Base-by-base conservation (phyloP, 148 eudicot species). In the Amaranthus cruentus region DNA sequence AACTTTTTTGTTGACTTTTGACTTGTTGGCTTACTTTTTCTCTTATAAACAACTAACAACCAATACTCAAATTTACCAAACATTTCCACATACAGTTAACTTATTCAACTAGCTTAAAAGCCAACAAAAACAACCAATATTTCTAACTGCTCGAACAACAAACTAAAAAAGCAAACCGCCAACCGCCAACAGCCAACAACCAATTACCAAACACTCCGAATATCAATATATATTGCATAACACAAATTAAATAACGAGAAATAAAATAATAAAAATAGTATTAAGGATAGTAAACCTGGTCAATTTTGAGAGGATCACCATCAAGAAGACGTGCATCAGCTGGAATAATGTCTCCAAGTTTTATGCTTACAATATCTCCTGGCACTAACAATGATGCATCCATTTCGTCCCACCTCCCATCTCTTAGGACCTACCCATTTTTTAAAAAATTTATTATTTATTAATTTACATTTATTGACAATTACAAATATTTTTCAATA, bases 321-420 rank as follows among this genome's bases (percentile, higher is more conserved):
- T 88, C 80, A 7, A 91, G 84, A 79, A 91, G 92, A 78, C 96
- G 92, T 64, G 96, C 91, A 81, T 91, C 96, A 69, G 91, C 89
- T 47, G 93, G 96, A 49, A 91, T 71, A 54, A 91, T 91, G 18
- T 88, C 96, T 44, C 96, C 96, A 49, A 88, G 85, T 74, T 81
- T 86, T 76, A 90, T 86, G 70, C 96, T 88, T 42, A 90, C 75
- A 43, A 90, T 90, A 56, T 90, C 96, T 43, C 96, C 96, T 9
- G 92, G 92, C 38, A 90, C 96, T 72, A 90, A 78, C 74, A 73
- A 62, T 50, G 85, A 38, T 49, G 93, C 91, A 61, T 88, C 96
- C 68, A 81, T 84, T 76, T 91, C 96, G 3, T 75, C 80, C 93
- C 96, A 91, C 51, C 55, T 75, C 15, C 96, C 92, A 78, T 88